Evolutionary conservation across 2,329 filamentous ascomycete species (phyloP).

Genomic region (Fusarium aywerte): DNA sequence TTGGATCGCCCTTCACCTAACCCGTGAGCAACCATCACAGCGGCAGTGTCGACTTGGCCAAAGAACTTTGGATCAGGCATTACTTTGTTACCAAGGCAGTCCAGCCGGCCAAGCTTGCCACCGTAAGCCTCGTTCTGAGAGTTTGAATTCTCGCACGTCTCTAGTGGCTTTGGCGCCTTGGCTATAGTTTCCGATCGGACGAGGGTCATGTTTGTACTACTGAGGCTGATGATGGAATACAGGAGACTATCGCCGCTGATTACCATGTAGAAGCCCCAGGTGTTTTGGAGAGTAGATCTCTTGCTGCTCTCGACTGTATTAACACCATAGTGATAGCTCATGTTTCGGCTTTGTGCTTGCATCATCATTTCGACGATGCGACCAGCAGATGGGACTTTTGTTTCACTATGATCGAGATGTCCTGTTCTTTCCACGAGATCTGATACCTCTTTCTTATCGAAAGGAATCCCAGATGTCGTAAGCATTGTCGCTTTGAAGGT

Average conservation of each 20-base stretch:
- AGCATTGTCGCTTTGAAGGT: slow-evolving; percentile 22
- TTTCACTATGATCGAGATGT: slow-evolving; percentile 17
- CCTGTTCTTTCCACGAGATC: slow-evolving; percentile 21
- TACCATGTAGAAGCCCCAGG: slow-evolving; percentile 5
- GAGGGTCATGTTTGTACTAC: slow-evolving; percentile 29
- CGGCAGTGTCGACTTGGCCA: slow-evolving; percentile 34
- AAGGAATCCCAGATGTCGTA: background rate
- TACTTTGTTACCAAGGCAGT: slow-evolving; percentile 2
- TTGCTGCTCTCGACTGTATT: slow-evolving; percentile 7
- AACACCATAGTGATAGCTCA: slow-evolving; percentile 21
- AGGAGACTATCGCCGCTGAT: fast-evolving
- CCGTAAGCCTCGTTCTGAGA: slow-evolving; percentile 35
- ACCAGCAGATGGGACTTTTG: background rate
- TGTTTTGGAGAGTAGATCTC: slow-evolving; percentile 4
- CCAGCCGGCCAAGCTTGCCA: slow-evolving; percentile 14
- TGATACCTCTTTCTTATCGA: background rate
- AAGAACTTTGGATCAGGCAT: background rate
- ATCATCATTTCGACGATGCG: slow-evolving; percentile 22
- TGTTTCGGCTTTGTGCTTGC: slow-evolving; percentile 1
- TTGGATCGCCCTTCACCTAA: slow-evolving; percentile 26
- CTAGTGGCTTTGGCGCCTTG: slow-evolving; percentile 2
- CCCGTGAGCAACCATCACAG: slow-evolving; percentile 18
- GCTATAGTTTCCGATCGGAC: slow-evolving; percentile 23
- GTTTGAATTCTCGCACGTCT: slow-evolving; percentile 4
- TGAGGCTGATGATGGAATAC: slow-evolving; percentile 17